A percentile compares a stretch with the other conserved stretches of the same genome.
Conservation (phyloP, 768 basidiomycete genomes). For the Tylopilus vinaceipallidus region DNA sequence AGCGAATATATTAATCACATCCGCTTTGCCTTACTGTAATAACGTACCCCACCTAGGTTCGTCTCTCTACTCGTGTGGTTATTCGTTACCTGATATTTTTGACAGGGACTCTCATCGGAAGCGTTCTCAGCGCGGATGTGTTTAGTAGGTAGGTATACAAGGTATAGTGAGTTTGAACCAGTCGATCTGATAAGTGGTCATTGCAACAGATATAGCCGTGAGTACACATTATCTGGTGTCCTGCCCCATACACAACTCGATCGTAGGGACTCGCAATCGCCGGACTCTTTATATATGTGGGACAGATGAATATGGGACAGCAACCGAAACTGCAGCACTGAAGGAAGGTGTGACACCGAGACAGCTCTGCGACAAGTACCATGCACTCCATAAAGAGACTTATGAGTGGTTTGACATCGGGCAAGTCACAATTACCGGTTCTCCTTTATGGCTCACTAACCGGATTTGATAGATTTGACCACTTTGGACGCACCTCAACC, state of each 20-base stretch:
- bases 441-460: neutral
- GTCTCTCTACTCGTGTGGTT: constrained; percentile 22
- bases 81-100: constrained; percentile 1
- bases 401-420: constrained; percentile 98
- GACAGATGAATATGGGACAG: constrained; percentile 99
- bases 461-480: constrained; percentile 67
- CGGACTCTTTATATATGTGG: constrained; percentile 95
- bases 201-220: constrained; percentile 57
- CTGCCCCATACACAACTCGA: neutral
- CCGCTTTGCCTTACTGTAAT: constrained; percentile 94
- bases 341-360: constrained; percentile 80
- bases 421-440: constrained; percentile 39
- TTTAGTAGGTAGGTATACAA: constrained; percentile 76
- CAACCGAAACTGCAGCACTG: constrained; percentile 95
- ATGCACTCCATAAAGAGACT: constrained; percentile 83
- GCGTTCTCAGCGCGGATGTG: constrained; percentile 95
- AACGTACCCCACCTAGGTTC: constrained; percentile 94
- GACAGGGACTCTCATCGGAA: constrained; percentile 88
- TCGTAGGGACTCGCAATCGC: constrained; percentile 68
- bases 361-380: constrained; percentile 88
- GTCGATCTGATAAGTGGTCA: constrained; percentile 1
- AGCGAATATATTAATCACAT: constrained; percentile 87
- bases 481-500: constrained; percentile 94
- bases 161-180: neutral
- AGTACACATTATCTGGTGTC: constrained; percentile 20